Evolutionary conservation across 2,329 filamentous ascomycete genomes (phyloP).

Genomic region (Diaporthe sp.): DNA sequence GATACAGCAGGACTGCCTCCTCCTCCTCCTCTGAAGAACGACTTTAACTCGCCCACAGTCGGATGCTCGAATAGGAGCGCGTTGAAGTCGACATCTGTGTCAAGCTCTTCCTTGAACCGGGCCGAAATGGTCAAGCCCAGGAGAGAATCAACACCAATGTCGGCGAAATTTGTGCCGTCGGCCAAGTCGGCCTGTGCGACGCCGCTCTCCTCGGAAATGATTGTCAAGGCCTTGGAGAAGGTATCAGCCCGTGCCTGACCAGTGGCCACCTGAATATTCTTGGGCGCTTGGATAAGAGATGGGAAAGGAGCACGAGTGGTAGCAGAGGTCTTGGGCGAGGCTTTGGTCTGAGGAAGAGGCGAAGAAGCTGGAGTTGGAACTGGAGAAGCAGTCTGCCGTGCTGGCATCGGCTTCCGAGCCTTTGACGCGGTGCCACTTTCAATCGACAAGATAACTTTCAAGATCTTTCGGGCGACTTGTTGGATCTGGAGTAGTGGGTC

Average conservation of each 20-base stretch:
- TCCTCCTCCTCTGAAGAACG: not conserved
- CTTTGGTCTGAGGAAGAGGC: not conserved
- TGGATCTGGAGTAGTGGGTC: not conserved
- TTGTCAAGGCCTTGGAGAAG: not conserved
- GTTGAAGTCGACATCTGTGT: constrained; percentile 41
- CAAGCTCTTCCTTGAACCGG: constrained; percentile 47
- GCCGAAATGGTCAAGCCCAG: constrained; percentile 45
- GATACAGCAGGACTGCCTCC: not conserved
- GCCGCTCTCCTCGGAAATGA: constrained; percentile 16
- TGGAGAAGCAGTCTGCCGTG: not conserved
- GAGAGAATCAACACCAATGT: constrained; percentile 49
- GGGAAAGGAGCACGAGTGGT: not conserved
- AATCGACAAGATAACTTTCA: not conserved
- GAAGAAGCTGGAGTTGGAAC: not conserved
- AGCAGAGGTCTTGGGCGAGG: not conserved
- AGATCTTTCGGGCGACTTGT: not conserved
- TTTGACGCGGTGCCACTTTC: not conserved
- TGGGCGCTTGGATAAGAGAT: not conserved
- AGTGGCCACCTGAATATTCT: not conserved
- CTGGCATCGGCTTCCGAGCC: not conserved
- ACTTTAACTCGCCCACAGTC: constrained; percentile 32
- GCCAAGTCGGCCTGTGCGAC: constrained; percentile 12
- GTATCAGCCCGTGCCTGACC: not conserved
- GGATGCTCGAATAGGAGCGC: constrained; percentile 42
- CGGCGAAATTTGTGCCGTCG: constrained; percentile 43